Conservation (phyloP, 2,329 filamentous ascomycete genomes). For the Mariannaea sp. region DNA sequence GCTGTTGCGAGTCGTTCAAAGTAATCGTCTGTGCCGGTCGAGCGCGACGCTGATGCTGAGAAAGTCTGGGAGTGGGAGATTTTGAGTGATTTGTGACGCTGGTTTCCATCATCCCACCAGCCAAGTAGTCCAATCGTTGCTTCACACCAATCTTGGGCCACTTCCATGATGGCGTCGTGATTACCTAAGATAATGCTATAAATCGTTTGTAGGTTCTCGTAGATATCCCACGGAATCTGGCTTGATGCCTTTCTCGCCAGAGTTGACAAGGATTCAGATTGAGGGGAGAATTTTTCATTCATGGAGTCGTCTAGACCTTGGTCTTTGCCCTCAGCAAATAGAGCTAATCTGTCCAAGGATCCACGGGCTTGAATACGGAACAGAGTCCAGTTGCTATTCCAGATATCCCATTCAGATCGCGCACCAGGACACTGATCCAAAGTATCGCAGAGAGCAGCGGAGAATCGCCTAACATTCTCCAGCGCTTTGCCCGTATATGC, state of each 20-base stretch:
- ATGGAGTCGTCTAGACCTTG: conserved; percentile 43
- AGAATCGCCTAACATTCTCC: conserved; percentile 75
- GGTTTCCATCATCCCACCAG: conserved; percentile 88
- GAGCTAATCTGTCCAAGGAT: conserved; percentile 71
- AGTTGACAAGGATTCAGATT: conserved; percentile 62
- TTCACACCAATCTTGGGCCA: conserved; percentile 90
- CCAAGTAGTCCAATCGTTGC: conserved; percentile 80
- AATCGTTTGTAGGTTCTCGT: conserved; percentile 79
- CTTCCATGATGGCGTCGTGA: conserved; percentile 73
- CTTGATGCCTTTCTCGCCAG: conserved; percentile 79
- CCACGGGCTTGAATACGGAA: conserved; percentile 78
- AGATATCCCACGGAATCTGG: conserved; percentile 86
- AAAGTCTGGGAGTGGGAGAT: conserved; percentile 49
- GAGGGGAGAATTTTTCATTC: conserved; percentile 44
- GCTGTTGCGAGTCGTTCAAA: conserved; percentile 72
- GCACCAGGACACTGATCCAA: conserved; percentile 75
- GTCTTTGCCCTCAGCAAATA: conserved; percentile 78
- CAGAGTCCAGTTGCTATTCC: conserved; percentile 78
- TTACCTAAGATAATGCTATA: conserved; percentile 83
- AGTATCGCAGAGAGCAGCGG: conserved; percentile 69
- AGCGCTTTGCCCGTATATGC: conserved; percentile 78
- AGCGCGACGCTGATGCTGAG: conserved; percentile 44
- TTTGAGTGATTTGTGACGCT: conserved; percentile 48
- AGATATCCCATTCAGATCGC: conserved; percentile 79
- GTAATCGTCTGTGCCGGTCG: conserved; percentile 68